Evolutionary conservation across 2,329 filamentous ascomycete genomes (phyloP), one percentile per base, ranked within the genome.

Genomic region (Colletotrichum coccodes): DNA sequence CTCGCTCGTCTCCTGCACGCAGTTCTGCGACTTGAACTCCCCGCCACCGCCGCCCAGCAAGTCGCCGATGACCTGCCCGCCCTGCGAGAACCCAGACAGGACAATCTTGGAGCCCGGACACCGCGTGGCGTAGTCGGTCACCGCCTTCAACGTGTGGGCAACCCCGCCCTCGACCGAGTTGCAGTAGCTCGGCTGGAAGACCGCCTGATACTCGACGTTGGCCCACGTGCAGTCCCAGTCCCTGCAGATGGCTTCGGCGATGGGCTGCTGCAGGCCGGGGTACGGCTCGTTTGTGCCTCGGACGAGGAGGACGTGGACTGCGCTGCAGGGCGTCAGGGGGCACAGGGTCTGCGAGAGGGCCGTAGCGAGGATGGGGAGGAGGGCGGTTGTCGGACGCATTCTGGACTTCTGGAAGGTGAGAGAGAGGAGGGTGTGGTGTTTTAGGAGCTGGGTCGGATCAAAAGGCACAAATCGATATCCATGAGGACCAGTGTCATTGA

Each of bases 31-130:
- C 54, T 12, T 38, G 60, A 76, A 77, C 11, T 70, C 72, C n/a
- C 78, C 79, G 26, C 78, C 78, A 6, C 76, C 77, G 21, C 76
- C 76, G 53, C 75, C 77, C 4, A 80, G 71, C 47, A 81, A 73
- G 70, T 80, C 80, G 34, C 78, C 74, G 23, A 79, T 69, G n/a
- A 83, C 75, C 6, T 81, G 79, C 1, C 75, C 77, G 52, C 81
- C 82, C 67, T 83, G 79, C 1, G 78, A 80, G 71, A 81, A 83
- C 0, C 81, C 81, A 63, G 77, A 79, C 32, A 83, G 63, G 18
- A 83, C 79, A 21, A 83, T 75, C 67, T 78, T 80, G 23, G 79
- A 65, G 36, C 79, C 70, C 23, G 81, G 81, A 68, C 81, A 83
- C 16, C 74, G 73, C 68, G 76, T 71, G 70, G 77, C 77, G 71